A percentile compares a stretch with the other conserved stretches of the same genome.
Conservation (phyloP, 1,139 yeast genomes). For the Yamadazyma atmosphaerica region DNA sequence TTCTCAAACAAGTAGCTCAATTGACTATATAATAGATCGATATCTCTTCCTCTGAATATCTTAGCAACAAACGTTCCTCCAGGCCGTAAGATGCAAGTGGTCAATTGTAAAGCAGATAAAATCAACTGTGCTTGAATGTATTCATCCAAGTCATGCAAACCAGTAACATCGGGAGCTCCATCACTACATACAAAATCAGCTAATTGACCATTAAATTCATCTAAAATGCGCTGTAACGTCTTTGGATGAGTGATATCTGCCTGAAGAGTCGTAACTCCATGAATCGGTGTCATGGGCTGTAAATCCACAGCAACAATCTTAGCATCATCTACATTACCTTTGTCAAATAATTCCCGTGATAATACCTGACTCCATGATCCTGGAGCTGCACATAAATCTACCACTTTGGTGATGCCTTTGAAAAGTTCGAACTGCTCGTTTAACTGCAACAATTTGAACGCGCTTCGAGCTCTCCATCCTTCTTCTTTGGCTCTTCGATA, state of each 20-base stretch:
- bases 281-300: constrained; percentile 96
- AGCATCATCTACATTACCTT: constrained; percentile 41
- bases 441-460: constrained; percentile 85
- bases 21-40: constrained; percentile 87
- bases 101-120: constrained; percentile 83
- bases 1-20: constrained; percentile 78
- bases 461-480: constrained; percentile 97
- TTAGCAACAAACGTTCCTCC: constrained; percentile 96
- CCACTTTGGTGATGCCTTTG: constrained; percentile 75
- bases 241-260: constrained; percentile 97
- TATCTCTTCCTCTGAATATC: constrained; percentile 93
- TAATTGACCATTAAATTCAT: constrained; percentile 82
- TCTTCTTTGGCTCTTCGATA: constrained; percentile 92
- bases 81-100: constrained; percentile 81
- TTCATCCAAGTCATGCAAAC: constrained; percentile 93
- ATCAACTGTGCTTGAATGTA: constrained; percentile 94
- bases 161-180: constrained; percentile 99
- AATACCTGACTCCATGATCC: constrained; percentile 98
- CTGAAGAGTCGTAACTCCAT: constrained; percentile 83
- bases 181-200: constrained; percentile 97
- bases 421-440: constrained; percentile 87
- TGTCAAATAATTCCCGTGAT: constrained; percentile 62
- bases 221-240: constrained; percentile 72
- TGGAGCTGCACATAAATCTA: constrained; percentile 97
- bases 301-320: constrained; percentile 92